These are phyloP conservation scores for Musa beccarii DNA, from an alignment of 176 grass and related monocot genomes.

Conservation along the genomic window DNA sequence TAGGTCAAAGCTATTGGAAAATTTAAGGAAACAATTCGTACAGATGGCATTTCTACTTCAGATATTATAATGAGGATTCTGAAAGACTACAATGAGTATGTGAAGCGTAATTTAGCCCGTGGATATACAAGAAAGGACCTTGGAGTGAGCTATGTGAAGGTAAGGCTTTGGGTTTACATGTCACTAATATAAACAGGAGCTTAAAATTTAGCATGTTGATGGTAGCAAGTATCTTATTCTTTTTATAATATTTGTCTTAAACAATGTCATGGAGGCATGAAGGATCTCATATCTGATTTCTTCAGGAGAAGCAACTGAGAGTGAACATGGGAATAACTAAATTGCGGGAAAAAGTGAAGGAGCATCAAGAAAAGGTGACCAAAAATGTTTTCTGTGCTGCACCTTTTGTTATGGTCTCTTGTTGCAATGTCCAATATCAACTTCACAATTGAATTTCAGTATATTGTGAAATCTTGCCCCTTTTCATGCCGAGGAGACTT, in stretches of 20 bases:
- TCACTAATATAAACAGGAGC: background rate
- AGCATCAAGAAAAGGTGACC: constrained; percentile 20
- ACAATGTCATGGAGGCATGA: background rate
- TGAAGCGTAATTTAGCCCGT: constrained; percentile 20
- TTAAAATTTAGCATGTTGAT: background rate
- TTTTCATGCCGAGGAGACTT: no score
- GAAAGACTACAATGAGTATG: constrained; percentile 23
- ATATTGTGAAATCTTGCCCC: no score
- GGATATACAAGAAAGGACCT: constrained; percentile 22
- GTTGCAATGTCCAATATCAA: background rate
- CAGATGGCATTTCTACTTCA: constrained; percentile 24
- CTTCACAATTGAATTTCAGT: no score
- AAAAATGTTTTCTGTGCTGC: background rate
- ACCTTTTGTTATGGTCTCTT: background rate
- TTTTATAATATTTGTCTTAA: background rate
- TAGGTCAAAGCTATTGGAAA: constrained; percentile 20
- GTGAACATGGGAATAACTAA: constrained; percentile 23
- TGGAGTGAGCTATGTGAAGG: constrained; percentile 23
- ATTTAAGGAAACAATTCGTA: constrained; percentile 22
- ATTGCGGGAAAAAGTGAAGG: constrained; percentile 24
- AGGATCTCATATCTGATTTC: background rate
- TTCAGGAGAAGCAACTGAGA: constrained; percentile 21
- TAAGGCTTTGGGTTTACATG: background rate
- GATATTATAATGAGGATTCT: constrained; percentile 23
- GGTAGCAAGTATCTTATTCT: background rate